Evolutionary conservation across 495 filamentous ascomycete species (phyloP).

Genomic region (Cryomyces antarcticus): DNA sequence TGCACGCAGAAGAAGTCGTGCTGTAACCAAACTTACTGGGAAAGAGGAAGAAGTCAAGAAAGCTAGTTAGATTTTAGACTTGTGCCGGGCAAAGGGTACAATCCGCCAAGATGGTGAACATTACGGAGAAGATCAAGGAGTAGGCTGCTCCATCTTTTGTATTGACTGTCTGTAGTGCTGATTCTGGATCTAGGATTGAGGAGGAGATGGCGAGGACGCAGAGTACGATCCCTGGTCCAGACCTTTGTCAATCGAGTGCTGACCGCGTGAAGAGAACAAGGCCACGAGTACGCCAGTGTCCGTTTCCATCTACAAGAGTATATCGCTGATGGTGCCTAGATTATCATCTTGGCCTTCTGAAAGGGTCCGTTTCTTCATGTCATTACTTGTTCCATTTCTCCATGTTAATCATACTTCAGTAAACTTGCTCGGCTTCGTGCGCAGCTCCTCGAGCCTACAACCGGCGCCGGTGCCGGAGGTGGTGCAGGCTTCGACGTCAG

Average conservation of each 20-base stretch:
- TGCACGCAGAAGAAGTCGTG: too few relatives aligned
- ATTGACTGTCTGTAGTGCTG: background rate
- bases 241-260: constrained; percentile 5
- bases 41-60: too few relatives aligned
- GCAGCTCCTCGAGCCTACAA: constrained; percentile 80
- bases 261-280: constrained; percentile 65
- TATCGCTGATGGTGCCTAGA: constrained; percentile 32
- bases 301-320: background rate
- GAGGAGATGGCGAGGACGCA: constrained; percentile 99
- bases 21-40: too few relatives aligned
- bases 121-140: constrained; percentile 99
- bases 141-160: constrained; percentile 21
- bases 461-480: constrained; percentile 47
- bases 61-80: too few relatives aligned
- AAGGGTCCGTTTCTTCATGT: constrained; percentile 39
- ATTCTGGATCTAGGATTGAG: constrained; percentile 57
- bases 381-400: background rate
- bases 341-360: constrained; percentile 93
- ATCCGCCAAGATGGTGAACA: constrained; percentile 82
- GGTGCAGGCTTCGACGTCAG: constrained; percentile 89
- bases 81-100: too few relatives aligned
- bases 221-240: constrained; percentile 32
- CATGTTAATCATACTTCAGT: constrained; percentile 23
- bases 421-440: constrained; percentile 92
- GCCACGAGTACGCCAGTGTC: constrained; percentile 56